These are phyloP conservation scores for Clonostachys sp. DNA, from an alignment of 2,329 filamentous ascomycete genomes.

Conservation along the genomic window DNA sequence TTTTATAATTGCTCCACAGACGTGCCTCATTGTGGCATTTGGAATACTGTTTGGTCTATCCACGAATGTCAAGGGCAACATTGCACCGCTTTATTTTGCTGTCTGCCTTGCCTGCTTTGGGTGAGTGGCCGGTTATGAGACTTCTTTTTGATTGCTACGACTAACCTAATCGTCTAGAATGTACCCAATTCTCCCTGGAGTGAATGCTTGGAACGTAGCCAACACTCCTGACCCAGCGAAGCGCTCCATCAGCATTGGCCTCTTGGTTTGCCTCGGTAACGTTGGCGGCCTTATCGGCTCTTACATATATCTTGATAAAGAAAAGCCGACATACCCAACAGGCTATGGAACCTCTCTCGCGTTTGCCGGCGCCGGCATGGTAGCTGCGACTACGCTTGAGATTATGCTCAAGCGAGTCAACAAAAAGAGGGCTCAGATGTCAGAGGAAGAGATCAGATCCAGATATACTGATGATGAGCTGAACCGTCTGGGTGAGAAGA, in stretches of 20 bases:
- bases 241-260: conserved; percentile 33
- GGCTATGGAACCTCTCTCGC: conserved; percentile 28
- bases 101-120: conserved; percentile 32
- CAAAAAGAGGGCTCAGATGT: conserved; percentile 11
- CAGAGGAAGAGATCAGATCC: conserved; percentile 14
- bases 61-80: conserved; percentile 27
- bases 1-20: conserved; percentile 26
- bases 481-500: conserved; percentile 19
- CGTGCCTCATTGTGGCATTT: conserved; percentile 25
- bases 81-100: conserved; percentile 35
- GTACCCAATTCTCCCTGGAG: conserved; percentile 34
- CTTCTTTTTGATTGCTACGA: not conserved
- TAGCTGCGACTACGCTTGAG: conserved; percentile 4
- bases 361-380: conserved; percentile 8
- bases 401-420: conserved; percentile 9
- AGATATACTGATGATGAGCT: conserved; percentile 19
- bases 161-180: conserved; percentile 17
- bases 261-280: conserved; percentile 32
- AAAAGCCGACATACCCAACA: conserved; percentile 25
- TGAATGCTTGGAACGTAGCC: conserved; percentile 32
- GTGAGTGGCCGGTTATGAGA: conserved; percentile 4
- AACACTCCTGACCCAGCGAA: conserved; percentile 30
- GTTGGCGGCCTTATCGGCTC: conserved; percentile 27
- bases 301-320: conserved; percentile 28
- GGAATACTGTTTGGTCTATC: conserved; percentile 27